A percentile compares a stretch with the other conserved stretches of the same genome.
phyloP scores from a whole-genome alignment of 2,329 filamentous ascomycete genomes.

The Orbilia oligospora region DNA sequence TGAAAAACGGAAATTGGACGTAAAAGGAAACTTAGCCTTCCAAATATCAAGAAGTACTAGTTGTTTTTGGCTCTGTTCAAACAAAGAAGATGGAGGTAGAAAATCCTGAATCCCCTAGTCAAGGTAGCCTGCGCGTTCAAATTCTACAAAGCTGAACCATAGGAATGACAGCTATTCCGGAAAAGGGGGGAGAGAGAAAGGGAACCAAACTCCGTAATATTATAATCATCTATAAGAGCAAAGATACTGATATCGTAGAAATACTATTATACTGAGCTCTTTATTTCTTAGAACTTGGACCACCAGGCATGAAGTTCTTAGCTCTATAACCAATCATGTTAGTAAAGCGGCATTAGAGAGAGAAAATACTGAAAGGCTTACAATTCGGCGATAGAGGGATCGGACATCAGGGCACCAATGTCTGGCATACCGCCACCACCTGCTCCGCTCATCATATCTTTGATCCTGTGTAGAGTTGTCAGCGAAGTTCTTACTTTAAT shows the following conservation, averaged over 20 bases:
- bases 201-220: conserved; percentile 48
- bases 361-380: conserved; percentile 71
- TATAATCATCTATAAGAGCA: conserved; percentile 36
- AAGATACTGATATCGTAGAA: conserved; percentile 38
- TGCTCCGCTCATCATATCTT: conserved; percentile 83
- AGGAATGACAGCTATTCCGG: neutral
- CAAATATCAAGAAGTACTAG: neutral
- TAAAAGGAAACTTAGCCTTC: neutral
- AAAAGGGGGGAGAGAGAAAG: neutral
- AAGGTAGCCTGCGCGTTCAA: conserved; percentile 37
- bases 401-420: conserved; percentile 86
- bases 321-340: conserved; percentile 70
- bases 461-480: conserved; percentile 69
- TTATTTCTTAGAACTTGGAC: conserved; percentile 61
- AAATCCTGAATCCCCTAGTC: conserved; percentile 41
- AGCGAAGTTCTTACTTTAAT: neutral
- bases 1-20: neutral
- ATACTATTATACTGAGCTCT: conserved; percentile 13
- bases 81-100: conserved; percentile 52
- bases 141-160: conserved; percentile 6
- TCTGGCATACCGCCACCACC: conserved; percentile 85
- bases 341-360: conserved; percentile 16
- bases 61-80: conserved; percentile 29
- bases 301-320: conserved; percentile 75
- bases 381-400: conserved; percentile 93